phyloP scores from a whole-genome alignment of 768 basidiomycete species.

The Boletus fagicola region DNA sequence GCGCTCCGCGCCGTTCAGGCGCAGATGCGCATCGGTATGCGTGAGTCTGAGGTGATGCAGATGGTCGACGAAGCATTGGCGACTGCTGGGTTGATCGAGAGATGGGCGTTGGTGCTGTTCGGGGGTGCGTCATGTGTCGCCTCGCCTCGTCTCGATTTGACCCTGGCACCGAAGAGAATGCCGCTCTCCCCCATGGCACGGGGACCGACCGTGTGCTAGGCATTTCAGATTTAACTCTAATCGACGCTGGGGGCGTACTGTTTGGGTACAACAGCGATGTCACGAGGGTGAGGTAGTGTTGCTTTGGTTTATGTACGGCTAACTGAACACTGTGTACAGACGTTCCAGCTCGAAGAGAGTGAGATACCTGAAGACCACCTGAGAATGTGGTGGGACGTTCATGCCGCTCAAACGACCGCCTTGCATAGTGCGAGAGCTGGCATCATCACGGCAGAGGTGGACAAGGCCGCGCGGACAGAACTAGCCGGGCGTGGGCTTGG shows the following conservation, averaged over 20 bases:
- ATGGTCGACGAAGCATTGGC: slow-evolving; percentile 57
- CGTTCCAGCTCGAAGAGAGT: slow-evolving; percentile 61
- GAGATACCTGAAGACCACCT: slow-evolving; percentile 51
- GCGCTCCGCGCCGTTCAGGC: slow-evolving; percentile 66
- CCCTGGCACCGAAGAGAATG: slow-evolving; percentile 56
- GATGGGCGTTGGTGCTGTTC: slow-evolving; percentile 69
- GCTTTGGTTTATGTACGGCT: background rate
- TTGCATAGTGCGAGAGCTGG: slow-evolving; percentile 47
- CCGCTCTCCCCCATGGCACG: slow-evolving; percentile 80
- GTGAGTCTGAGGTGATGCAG: slow-evolving; percentile 63
- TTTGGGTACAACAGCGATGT: slow-evolving; percentile 79
- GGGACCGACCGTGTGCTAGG: slow-evolving; percentile 65
- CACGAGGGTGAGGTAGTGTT: slow-evolving; percentile 54
- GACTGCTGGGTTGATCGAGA: slow-evolving; percentile 56
- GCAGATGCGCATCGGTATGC: slow-evolving; percentile 66
- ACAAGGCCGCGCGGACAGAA: slow-evolving; percentile 56
- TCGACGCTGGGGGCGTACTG: slow-evolving; percentile 70
- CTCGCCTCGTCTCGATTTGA: background rate
- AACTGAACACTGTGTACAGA: slow-evolving; percentile 37
- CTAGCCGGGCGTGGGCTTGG: slow-evolving; percentile 46
- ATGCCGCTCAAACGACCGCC: slow-evolving; percentile 59
- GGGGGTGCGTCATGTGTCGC: slow-evolving; percentile 52
- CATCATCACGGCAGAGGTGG: slow-evolving; percentile 51
- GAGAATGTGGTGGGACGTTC: slow-evolving; percentile 64
- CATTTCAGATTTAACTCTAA: slow-evolving; percentile 62